Percentiles rank a stretch among this genome's conserved stretches.
These are phyloP conservation scores for Beverwykella pulmonaria DNA, from an alignment of 495 filamentous ascomycete genomes.

Conservation along the genomic window DNA sequence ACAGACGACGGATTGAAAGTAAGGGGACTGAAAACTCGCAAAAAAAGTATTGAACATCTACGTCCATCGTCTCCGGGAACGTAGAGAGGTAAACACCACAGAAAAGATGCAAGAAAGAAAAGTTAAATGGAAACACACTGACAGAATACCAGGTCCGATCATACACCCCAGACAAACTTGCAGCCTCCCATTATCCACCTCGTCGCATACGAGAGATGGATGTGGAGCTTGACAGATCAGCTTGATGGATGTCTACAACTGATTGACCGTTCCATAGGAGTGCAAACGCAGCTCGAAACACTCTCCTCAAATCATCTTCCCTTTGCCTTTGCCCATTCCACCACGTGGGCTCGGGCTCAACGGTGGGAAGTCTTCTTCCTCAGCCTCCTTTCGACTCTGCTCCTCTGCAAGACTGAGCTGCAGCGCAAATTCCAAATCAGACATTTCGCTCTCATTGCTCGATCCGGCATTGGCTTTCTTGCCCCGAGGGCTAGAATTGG, in stretches of 20 bases:
- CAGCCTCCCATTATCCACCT: background rate
- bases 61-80: background rate
- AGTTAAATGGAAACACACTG: background rate
- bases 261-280: background rate
- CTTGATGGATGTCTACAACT: background rate
- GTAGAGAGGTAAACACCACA: slow-evolving; percentile 1
- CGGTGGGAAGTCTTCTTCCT: slow-evolving; percentile 59
- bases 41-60: slow-evolving; percentile 6
- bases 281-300: background rate
- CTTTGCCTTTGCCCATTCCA: slow-evolving; percentile 53
- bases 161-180: background rate
- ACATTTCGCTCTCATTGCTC: slow-evolving; percentile 55
- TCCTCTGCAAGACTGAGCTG: slow-evolving; percentile 84
- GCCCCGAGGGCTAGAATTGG: slow-evolving; percentile 20
- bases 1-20: background rate
- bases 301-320: slow-evolving; percentile 26
- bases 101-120: background rate
- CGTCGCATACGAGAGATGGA: slow-evolving; percentile 21
- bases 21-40: background rate
- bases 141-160: background rate
- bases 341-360: slow-evolving; percentile 51
- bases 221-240: background rate
- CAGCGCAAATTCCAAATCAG: slow-evolving; percentile 82
- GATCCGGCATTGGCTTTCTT: slow-evolving; percentile 21
- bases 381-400: slow-evolving; percentile 52